Evolutionary conservation across 2,329 filamentous ascomycete genomes (phyloP).

Genomic region (Venturia aucupariae): DNA sequence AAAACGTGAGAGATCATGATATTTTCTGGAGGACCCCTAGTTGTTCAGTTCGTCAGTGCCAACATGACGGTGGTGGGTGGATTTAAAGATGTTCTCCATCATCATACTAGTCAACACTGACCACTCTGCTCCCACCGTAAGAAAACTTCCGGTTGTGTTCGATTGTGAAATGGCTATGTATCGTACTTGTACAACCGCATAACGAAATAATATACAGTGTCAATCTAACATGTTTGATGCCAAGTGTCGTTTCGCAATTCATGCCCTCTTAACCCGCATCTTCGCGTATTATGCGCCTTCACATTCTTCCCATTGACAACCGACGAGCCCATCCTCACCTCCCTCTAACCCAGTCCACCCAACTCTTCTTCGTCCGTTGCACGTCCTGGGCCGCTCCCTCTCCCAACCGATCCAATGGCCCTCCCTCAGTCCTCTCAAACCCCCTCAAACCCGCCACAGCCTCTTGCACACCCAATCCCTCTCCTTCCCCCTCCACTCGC

Average conservation of each 20-base stretch:
- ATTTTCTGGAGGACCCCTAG: not conserved
- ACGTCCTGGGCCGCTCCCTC: not conserved
- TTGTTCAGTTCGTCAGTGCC: too few relatives aligned
- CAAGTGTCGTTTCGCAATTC: not conserved
- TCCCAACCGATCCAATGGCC: not conserved
- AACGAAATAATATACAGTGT: not conserved
- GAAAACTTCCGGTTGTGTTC: not conserved
- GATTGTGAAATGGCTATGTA: not conserved
- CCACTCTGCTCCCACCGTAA: not conserved
- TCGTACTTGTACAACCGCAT: not conserved
- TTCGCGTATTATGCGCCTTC: not conserved
- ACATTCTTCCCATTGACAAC: not conserved
- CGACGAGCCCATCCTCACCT: not conserved
- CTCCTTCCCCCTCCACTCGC: not conserved
- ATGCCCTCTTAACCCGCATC: not conserved
- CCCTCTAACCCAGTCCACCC: conserved; percentile 10
- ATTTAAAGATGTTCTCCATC: not conserved
- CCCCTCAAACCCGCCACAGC: not conserved
- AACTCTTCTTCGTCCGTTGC: conserved; percentile 3
- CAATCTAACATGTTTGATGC: not conserved
- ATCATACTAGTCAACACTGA: too few relatives aligned
- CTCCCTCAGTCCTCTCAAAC: not conserved
- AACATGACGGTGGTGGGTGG: not conserved
- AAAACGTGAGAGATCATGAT: not conserved
- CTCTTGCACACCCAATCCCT: not conserved